These are phyloP conservation scores for Sodiomyces alkalinus DNA, from an alignment of 2,329 filamentous ascomycete genomes.

Conservation along the genomic window DNA sequence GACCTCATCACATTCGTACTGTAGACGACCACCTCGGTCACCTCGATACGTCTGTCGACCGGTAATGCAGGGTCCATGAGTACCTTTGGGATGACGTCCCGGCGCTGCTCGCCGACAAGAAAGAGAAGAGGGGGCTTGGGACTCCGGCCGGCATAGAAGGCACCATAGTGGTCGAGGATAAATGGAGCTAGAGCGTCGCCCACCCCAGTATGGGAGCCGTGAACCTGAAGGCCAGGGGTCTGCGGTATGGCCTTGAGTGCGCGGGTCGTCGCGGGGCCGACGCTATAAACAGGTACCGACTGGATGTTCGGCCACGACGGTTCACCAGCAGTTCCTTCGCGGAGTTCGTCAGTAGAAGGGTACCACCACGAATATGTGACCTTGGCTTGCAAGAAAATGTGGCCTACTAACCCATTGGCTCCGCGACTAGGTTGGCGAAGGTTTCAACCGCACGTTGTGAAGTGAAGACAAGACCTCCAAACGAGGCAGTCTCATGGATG, in stretches of 20 bases:
- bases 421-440: slow-evolving; percentile 47
- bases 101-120: slow-evolving; percentile 74
- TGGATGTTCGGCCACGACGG: slow-evolving; percentile 40
- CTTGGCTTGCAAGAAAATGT: slow-evolving; percentile 5
- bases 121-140: slow-evolving; percentile 59
- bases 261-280: slow-evolving; percentile 67
- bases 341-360: too few relatives aligned
- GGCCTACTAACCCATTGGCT: slow-evolving; percentile 23
- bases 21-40: slow-evolving; percentile 76
- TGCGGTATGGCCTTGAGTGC: slow-evolving; percentile 46
- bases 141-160: slow-evolving; percentile 27
- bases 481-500: slow-evolving; percentile 22
- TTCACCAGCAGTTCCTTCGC: too few relatives aligned
- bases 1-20: slow-evolving; percentile 69
- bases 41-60: slow-evolving; percentile 36
- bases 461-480: slow-evolving; percentile 72
- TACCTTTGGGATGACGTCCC: slow-evolving; percentile 78
- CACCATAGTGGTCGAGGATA: slow-evolving; percentile 64
- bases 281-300: slow-evolving; percentile 54
- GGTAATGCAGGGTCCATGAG: slow-evolving; percentile 45
- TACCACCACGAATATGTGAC: too few relatives aligned
- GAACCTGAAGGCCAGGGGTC: slow-evolving; percentile 41
- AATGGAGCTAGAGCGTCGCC: slow-evolving; percentile 65
- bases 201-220: slow-evolving; percentile 71
- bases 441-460: slow-evolving; percentile 74